These are phyloP conservation scores for Coniochaeta hoffmannii DNA, from an alignment of 2,329 filamentous ascomycete species.

Conservation along the genomic window DNA sequence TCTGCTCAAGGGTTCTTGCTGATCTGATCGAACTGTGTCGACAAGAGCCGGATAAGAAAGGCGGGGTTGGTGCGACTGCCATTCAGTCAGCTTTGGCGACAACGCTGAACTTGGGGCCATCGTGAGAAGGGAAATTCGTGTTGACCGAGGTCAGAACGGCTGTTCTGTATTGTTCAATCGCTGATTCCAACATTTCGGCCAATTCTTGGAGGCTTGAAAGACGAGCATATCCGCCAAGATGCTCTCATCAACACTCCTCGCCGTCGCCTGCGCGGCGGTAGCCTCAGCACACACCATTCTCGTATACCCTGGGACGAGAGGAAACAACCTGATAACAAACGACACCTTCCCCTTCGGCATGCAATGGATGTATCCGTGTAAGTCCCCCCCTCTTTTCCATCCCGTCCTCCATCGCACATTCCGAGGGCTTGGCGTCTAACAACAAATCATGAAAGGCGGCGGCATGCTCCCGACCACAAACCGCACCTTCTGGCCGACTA, in stretches of 20 bases:
- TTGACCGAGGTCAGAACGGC: neutral
- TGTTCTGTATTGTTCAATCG: neutral
- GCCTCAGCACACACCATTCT: slow-evolving; percentile 71
- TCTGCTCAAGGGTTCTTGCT: neutral
- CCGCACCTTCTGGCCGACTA: slow-evolving; percentile 85
- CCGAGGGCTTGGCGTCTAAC: neutral
- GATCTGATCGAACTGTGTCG: neutral
- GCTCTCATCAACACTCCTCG: slow-evolving; percentile 36
- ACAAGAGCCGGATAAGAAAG: neutral
- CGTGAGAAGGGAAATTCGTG: neutral
- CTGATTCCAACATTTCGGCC: neutral
- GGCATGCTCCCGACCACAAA: slow-evolving; percentile 72
- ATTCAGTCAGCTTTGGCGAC: neutral
- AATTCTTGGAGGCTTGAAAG: slow-evolving; percentile 1
- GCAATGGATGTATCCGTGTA: slow-evolving; percentile 95
- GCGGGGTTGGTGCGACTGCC: neutral
- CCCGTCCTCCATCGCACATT: neutral
- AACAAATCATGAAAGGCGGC: slow-evolving; percentile 53
- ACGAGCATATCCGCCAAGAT: slow-evolving; percentile 26
- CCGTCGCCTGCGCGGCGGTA: slow-evolving; percentile 38
- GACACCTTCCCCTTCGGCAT: slow-evolving; percentile 78
- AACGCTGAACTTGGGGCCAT: neutral
- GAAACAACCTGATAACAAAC: slow-evolving; percentile 77
- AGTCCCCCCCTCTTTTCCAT: slow-evolving; percentile 23
- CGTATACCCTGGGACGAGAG: slow-evolving; percentile 79